Evolutionary conservation across 2,329 filamentous ascomycete genomes (phyloP), one percentile per base, ranked within the genome.

Genomic region (Dactylellina haptotyla): DNA sequence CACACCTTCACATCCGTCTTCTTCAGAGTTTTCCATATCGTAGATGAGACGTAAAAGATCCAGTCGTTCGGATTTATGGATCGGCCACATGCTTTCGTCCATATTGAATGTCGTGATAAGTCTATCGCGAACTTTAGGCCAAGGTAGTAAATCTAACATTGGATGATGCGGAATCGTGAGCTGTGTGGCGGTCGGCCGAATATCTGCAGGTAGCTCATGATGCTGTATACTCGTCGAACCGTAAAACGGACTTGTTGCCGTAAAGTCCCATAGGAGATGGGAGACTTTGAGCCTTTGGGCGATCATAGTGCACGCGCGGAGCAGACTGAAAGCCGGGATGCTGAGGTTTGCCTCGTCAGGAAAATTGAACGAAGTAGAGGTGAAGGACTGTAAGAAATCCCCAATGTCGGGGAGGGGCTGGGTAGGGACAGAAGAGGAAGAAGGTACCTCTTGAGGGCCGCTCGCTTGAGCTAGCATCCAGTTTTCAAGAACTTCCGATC

Each of bases 201-300:
- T 50, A 16, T 65, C 53, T 53, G 59, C 20, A 10, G 67, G 67
- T 46, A 61, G 45, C 20, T 65, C 46, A 72, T 32, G 69, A 73
- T 61, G 69, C 37, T 48, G 54, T 56, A 32, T 39, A 73, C 46
- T 73, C 69, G 56, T 73, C 61, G 54, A 56, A 73, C 62, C 61
- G 69, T 48, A 73, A 25, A 61, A 66, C 61, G 41, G 69, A 73
- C 54, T 73, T 73, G 69, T 73, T 73, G 48, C 69, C 54, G 69
- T 73, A 73, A 61, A 73, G 69, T 56, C 39, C 69, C 50, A 73
- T 37, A 59, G 69, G 10, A 61, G 69, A 62, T 56, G 69, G 53
- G 25, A 66, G 37, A 64, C 53, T 57, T 65, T 73, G 69, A 62
- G 69, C 32, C 61, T 73, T 73, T 62, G 69, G 54, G 54, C 66